Evolutionary conservation across 148 eudicot genomes (phyloP).

Genomic region (Fallopia convolvulus): DNA sequence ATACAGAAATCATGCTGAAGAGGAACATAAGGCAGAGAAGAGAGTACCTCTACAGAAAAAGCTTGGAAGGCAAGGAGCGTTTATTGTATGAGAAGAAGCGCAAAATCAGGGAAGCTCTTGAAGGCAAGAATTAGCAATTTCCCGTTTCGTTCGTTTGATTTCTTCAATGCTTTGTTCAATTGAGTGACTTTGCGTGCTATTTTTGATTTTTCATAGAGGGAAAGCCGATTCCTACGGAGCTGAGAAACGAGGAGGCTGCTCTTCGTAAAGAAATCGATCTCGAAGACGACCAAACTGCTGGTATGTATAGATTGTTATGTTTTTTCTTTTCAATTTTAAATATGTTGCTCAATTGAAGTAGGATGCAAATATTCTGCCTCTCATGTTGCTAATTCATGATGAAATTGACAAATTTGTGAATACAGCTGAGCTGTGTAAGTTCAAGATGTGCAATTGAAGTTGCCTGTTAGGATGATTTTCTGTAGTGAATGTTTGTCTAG

Average conservation of each 20-base stretch:
- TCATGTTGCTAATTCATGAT: neutral
- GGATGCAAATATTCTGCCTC: neutral
- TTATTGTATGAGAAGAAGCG: constrained; percentile 77
- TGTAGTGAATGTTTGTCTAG: neutral
- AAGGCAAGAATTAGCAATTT: constrained; percentile 27
- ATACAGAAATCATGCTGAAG: constrained; percentile 38
- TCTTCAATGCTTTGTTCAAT: neutral
- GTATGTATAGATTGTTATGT: constrained; percentile 27
- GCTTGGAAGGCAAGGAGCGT: constrained; percentile 80
- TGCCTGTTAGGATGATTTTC: neutral
- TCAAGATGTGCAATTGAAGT: neutral
- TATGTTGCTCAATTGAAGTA: neutral
- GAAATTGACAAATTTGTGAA: neutral
- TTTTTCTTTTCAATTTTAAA: neutral
- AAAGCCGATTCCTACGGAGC: constrained; percentile 93
- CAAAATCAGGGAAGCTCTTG: constrained; percentile 72
- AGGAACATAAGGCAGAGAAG: constrained; percentile 59
- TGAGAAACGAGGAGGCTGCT: constrained; percentile 81
- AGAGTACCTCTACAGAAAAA: constrained; percentile 79
- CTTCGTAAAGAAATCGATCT: constrained; percentile 90
- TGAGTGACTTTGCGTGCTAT: neutral
- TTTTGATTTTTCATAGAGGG: constrained; percentile 42
- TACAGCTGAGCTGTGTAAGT: neutral
- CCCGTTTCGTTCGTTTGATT: neutral
- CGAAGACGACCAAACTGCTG: constrained; percentile 76